Base-by-base conservation (phyloP, 768 basidiomycete genomes). In the Russula brevipes region DNA sequence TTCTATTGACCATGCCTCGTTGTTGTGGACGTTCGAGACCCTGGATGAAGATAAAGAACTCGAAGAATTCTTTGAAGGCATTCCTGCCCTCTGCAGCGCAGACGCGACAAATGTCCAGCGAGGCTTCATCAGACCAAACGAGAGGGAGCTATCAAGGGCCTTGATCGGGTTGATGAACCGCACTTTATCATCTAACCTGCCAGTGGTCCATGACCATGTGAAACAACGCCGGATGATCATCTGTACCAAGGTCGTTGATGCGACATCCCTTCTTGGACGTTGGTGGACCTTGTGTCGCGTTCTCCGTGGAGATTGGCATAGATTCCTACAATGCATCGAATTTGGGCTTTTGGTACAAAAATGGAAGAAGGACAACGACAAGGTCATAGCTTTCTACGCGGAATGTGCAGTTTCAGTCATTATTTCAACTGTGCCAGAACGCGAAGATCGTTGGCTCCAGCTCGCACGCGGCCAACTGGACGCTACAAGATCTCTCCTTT, bases 31-130 rank as follows among this genome's bases (percentile, higher is more conserved):
- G 14, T 59, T 63, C 16, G n/a, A 36, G 0, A 46, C 57, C 9
- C 42, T 63, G 24, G 31, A 54, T 14, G 57, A 63, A 39, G 62
- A 63, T 24, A 17, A 4, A 2, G 62, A 59, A n/a, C 30, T 54
- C 6, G 57, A 63, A 19, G 19, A 58, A 19, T 63, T 63, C 42
- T 63, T 58, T 16, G 62, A 57, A 9, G 62, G 36, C 14, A 24
- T 63, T 10, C 52, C 62, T n/a, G 14, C 36, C 31, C n/a, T 63
- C 42, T 63, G 51, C 19, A 8, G 1, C 24, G 41, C 57, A n/a
- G 30, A 5, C 1, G 31, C 44, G 2, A 11, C n/a, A 9, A 16
- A 57, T 38, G 4, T 19, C 3, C 4, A 17, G 4, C 19, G 0
- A 0, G 10, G 10, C 17, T 45, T 62, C 44, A 33, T 62, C 31